Conservation (phyloP, 352 stramenopile species). For the Bremia lactucae region DNA sequence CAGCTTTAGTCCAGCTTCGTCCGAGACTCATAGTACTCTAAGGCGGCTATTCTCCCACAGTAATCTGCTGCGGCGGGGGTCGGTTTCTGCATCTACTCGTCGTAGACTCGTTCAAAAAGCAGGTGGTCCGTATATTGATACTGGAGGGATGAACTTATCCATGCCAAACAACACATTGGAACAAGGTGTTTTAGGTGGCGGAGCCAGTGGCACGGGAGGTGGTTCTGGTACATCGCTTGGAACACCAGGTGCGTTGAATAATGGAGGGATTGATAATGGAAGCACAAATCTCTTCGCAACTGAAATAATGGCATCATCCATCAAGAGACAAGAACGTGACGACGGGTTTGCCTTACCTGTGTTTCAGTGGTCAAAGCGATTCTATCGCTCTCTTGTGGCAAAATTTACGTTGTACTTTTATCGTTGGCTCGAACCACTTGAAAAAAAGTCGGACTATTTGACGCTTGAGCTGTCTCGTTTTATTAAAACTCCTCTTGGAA, state of each 20-base stretch:
- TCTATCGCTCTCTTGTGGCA: conserved; percentile 74
- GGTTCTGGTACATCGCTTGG: conserved; percentile 13
- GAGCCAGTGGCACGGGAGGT: conserved; percentile 13
- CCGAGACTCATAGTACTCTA: conserved; percentile 36
- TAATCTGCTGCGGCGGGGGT: conserved; percentile 39
- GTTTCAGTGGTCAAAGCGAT: conserved; percentile 72
- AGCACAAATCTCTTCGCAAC: conserved; percentile 45
- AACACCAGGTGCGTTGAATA: conserved; percentile 13
- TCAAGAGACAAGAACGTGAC: conserved; percentile 64
- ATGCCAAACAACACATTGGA: conserved; percentile 49
- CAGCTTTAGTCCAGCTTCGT: conserved; percentile 24
- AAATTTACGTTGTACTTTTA: conserved; percentile 83
- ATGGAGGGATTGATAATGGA: conserved; percentile 19
- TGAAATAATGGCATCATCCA: conserved; percentile 71
- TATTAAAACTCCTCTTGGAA: conserved; percentile 62
- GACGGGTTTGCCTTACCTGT: conserved; percentile 71
- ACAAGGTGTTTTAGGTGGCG: conserved; percentile 50
- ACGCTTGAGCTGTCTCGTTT: conserved; percentile 59
- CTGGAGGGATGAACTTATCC: conserved; percentile 15
- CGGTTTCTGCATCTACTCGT: conserved; percentile 22
- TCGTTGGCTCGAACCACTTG: conserved; percentile 59
- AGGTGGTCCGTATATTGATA: conserved; percentile 37
- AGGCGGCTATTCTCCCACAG: conserved; percentile 51
- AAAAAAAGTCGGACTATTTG: conserved; percentile 50
- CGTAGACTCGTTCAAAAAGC: conserved; percentile 30